Conservation (phyloP, 2,329 filamentous ascomycete genomes). For the Aspergillus fumigatiaffinis region DNA sequence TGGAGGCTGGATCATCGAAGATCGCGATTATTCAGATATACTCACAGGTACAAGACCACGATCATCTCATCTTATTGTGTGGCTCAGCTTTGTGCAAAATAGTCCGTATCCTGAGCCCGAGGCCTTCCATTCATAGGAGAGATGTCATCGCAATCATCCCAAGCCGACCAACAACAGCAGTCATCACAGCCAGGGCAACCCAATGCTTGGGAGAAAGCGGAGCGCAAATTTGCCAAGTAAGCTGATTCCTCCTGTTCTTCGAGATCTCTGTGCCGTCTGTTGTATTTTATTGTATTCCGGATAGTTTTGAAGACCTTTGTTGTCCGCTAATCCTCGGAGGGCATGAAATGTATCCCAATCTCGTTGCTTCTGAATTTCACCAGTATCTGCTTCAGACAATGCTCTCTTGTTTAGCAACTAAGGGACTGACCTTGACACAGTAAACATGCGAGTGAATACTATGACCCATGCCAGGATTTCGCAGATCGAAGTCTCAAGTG, state of each 20-base stretch:
- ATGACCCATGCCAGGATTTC: constrained; percentile 92
- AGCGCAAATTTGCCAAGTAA: constrained; percentile 63
- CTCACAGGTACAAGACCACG: neutral
- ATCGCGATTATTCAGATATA: neutral
- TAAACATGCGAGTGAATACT: constrained; percentile 84
- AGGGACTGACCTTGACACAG: constrained; percentile 43
- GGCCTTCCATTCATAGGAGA: neutral
- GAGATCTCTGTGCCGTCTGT: neutral
- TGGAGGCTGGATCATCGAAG: neutral
- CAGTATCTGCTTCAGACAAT: neutral
- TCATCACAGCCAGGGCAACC: constrained; percentile 32
- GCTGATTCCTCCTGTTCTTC: constrained; percentile 16
- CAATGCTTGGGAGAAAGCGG: constrained; percentile 56
- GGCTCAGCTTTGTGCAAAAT: neutral
- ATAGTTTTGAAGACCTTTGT: neutral
- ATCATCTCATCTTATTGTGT: neutral
- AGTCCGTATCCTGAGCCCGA: neutral
- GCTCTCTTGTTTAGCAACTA: neutral
- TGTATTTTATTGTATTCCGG: neutral
- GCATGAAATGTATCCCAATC: neutral
- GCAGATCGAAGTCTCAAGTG: constrained; percentile 82
- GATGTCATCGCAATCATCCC: constrained; percentile 14
- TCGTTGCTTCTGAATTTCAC: neutral
- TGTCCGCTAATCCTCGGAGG: neutral
- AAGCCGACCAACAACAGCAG: constrained; percentile 11